A percentile compares a stretch with the other conserved stretches of the same genome.
Conservation (phyloP, 2,329 filamentous ascomycete species). For the Cercospora zeina region DNA sequence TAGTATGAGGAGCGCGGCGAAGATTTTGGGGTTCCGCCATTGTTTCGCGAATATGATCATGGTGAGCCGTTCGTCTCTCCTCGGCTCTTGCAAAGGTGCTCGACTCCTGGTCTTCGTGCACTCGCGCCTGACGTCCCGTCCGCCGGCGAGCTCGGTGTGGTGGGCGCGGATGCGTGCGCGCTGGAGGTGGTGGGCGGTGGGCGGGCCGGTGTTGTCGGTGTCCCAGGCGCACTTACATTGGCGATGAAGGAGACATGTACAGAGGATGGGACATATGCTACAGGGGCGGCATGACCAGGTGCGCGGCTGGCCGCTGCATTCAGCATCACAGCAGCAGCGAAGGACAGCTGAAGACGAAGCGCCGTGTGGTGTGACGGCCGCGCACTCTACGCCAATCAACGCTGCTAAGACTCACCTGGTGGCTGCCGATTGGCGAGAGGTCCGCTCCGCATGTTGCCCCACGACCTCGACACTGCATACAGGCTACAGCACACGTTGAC, state of each 20-base stretch:
- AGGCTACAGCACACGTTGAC: no score
- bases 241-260: background rate
- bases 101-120: background rate
- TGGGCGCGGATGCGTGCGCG: background rate
- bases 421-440: background rate
- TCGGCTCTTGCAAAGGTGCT: background rate
- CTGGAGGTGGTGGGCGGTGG: background rate
- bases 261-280: background rate
- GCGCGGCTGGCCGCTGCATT: constrained; percentile 19
- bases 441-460: background rate
- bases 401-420: background rate
- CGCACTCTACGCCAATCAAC: background rate
- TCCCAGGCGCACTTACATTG: constrained; percentile 10
- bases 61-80: background rate
- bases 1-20: constrained; percentile 60
- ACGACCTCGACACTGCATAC: background rate
- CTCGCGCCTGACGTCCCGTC: background rate
- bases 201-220: background rate
- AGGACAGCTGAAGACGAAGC: constrained; percentile 20
- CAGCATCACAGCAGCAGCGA: constrained; percentile 20
- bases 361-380: background rate
- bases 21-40: constrained; percentile 55
- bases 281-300: constrained; percentile 12
- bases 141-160: background rate
- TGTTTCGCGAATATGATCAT: constrained; percentile 45